Conservation (phyloP, 768 basidiomycete species). For the Pleurotus giganteus region DNA sequence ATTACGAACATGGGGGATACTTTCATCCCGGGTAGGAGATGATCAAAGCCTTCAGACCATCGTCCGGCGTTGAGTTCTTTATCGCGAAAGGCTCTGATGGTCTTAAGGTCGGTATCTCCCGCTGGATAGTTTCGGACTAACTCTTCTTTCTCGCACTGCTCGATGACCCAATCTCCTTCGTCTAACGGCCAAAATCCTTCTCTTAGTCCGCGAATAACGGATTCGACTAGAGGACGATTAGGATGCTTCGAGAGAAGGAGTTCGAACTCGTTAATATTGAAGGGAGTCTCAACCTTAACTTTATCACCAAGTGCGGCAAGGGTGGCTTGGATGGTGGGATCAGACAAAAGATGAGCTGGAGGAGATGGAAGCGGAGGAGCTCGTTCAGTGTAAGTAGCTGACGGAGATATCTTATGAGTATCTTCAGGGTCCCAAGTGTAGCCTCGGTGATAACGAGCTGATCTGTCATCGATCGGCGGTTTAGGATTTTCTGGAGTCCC, state of each 20-base stretch:
- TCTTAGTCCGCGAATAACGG: conserved; percentile 19
- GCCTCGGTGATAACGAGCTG: background rate
- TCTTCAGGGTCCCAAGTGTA: conserved; percentile 11
- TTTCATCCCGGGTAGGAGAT: conserved; percentile 24
- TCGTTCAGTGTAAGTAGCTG: conserved; percentile 13
- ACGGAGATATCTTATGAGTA: conserved; percentile 11
- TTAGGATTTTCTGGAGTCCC: background rate
- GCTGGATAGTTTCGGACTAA: conserved; percentile 13
- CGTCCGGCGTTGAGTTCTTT: conserved; percentile 17
- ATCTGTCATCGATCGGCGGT: background rate
- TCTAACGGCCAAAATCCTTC: conserved; percentile 33
- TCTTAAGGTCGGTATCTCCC: conserved; percentile 12
- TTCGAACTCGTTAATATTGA: conserved; percentile 23
- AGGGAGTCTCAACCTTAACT: conserved; percentile 25
- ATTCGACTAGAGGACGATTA: conserved; percentile 27
- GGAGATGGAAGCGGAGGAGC: conserved; percentile 19
- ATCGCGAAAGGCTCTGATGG: conserved; percentile 13
- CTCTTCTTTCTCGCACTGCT: background rate
- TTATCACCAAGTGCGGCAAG: conserved; percentile 11
- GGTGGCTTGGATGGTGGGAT: conserved; percentile 13
- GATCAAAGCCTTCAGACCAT: conserved; percentile 15
- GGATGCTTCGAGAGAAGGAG: conserved; percentile 21
- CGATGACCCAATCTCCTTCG: conserved; percentile 18
- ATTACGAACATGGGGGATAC: conserved; percentile 25
- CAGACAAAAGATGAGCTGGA: conserved; percentile 15